Percentiles rank a stretch among this genome's conserved stretches.
phyloP scores from a whole-genome alignment of 495 filamentous ascomycete genomes.

The Hypoxylon rickii region DNA sequence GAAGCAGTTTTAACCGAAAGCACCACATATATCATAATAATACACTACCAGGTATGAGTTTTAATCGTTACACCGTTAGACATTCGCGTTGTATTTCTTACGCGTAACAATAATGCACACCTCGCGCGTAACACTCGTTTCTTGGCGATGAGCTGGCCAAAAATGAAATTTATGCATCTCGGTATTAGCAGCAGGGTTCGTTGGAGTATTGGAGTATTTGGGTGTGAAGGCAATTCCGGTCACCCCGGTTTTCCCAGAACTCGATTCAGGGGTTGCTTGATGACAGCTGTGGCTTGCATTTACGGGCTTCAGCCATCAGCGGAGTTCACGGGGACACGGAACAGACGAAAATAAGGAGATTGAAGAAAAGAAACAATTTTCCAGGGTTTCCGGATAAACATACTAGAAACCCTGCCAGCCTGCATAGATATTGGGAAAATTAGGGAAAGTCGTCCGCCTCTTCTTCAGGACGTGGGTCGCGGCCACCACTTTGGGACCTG shows the following conservation, averaged over 20 bases:
- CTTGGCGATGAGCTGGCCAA: constrained; percentile 6
- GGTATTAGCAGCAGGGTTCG: constrained; percentile 1
- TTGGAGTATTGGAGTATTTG: constrained; percentile 1
- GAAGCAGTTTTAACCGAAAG: no score
- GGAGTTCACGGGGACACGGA: no score
- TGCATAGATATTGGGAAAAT: no score
- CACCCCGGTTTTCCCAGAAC: constrained; percentile 9
- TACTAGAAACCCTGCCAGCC: no score
- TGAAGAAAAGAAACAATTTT: constrained; percentile 5
- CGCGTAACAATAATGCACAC: constrained; percentile 7
- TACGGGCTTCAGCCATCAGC: constrained; percentile 17
- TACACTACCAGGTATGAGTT: no score
- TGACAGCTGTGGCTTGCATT: constrained; percentile 32
- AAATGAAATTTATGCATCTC: constrained; percentile 3
- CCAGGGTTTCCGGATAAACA: no score
- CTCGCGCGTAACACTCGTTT: constrained; percentile 20
- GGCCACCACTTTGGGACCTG: not conserved
- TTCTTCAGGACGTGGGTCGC: not conserved
- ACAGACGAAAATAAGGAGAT: not conserved
- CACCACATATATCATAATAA: no score
- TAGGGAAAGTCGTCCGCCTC: not conserved
- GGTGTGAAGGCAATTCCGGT: constrained; percentile 23
- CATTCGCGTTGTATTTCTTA: not conserved
- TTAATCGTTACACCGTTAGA: not conserved
- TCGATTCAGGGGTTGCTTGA: not conserved